Evolutionary conservation across 805 yeast genomes (phyloP), one percentile per base, ranked within the genome.

Genomic region (Komagataella pastoris): DNA sequence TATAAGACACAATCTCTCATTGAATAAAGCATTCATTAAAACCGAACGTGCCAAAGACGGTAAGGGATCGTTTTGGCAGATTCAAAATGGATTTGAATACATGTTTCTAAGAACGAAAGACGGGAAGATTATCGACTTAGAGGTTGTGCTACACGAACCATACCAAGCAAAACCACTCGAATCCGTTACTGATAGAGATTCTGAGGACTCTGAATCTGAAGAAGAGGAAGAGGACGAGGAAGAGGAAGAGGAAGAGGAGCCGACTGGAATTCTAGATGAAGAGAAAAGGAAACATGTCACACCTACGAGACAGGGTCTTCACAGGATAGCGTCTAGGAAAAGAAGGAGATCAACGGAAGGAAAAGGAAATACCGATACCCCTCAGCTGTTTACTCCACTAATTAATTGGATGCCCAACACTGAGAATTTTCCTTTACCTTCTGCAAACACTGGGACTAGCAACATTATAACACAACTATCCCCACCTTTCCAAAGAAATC

Each of bases 41-140:
- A 83, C 93, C 19, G 96, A 87, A 57, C 85, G 90, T 64, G 90
- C 97, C 10, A 84, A 85, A 58, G 95, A 85, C 68, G 89, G 91
- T 6, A 86, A 86, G 64, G 93, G 93, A 36, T 96, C 90, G 68
- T 91, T 84, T 65, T 91, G 99, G 99, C 80, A 84, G 58, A 85
- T 91, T 50, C 86, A 83, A 55, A 71, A 77, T n/a, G 96, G 95
- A 4, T 79, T 74, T 61, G 97, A 90, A 64, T 78, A 79, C 58
- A 85, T 83, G 63, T 91, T 91, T 59, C 73, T 86, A 59, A 84
- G 80, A 60, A 81, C 77, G 3, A 77, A 80, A 59, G 69, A 74
- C 52, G 71, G 71, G 49, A 79, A 77, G 59, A 66, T 59, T 47
- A 52, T 54, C 55, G 48, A 30, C 45, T 14, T 30, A n/a, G 40